Evolutionary conservation across 805 yeast species (phyloP).

Genomic region (Naumovozyma baii): DNA sequence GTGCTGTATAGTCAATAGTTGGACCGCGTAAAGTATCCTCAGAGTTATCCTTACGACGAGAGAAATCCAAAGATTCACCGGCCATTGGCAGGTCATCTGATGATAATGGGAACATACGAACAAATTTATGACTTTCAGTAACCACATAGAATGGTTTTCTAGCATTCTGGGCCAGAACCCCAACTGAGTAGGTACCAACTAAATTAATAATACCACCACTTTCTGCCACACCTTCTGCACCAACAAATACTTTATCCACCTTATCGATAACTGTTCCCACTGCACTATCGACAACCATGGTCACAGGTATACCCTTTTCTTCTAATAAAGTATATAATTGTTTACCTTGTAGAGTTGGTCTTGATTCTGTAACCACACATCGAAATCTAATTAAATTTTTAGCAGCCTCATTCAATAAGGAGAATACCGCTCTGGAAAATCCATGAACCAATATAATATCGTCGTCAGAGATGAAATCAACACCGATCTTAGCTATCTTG

Average conservation of each 20-base stretch:
- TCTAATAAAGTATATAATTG: slow-evolving; percentile 61
- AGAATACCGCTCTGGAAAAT: slow-evolving; percentile 79
- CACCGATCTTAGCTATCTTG: slow-evolving; percentile 79
- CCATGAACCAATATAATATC: slow-evolving; percentile 87
- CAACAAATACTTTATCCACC: slow-evolving; percentile 88
- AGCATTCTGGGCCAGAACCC: slow-evolving; percentile 81
- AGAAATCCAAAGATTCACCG: slow-evolving; percentile 39
- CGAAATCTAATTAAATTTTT: slow-evolving; percentile 71
- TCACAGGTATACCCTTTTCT: slow-evolving; percentile 72
- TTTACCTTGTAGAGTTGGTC: slow-evolving; percentile 71
- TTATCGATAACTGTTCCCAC: slow-evolving; percentile 88
- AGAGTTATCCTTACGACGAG: slow-evolving; percentile 14
- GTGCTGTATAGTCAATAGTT: slow-evolving; percentile 86
- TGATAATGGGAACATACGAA: slow-evolving; percentile 87
- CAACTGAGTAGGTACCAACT: slow-evolving; percentile 90
- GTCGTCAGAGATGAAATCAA: slow-evolving; percentile 85
- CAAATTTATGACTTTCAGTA: slow-evolving; percentile 92
- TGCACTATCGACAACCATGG: slow-evolving; percentile 82
- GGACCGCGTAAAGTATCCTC: slow-evolving; percentile 40
- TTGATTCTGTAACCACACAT: slow-evolving; percentile 86
- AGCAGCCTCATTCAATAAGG: slow-evolving; percentile 67
- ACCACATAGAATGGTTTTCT: slow-evolving; percentile 91
- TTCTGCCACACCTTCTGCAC: slow-evolving; percentile 99
- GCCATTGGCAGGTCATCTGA: slow-evolving; percentile 80
- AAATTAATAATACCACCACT: slow-evolving; percentile 96